Conservation (phyloP, 2,329 filamentous ascomycete genomes). For the Ascochyta viciae-villosae region DNA sequence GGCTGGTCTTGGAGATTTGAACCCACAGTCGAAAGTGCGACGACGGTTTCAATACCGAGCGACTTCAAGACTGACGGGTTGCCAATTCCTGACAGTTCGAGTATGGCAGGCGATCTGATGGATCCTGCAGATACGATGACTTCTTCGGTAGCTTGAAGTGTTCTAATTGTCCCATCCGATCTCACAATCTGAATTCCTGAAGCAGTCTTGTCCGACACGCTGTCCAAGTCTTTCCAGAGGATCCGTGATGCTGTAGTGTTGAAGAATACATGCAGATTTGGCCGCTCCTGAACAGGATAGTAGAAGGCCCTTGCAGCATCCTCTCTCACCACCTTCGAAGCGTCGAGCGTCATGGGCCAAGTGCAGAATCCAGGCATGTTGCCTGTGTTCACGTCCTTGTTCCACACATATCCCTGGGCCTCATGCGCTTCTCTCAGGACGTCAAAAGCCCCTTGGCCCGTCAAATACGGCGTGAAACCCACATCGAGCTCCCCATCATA, state of each 20-base stretch:
- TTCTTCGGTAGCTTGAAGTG: constrained; percentile 33
- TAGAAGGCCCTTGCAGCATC: constrained; percentile 60
- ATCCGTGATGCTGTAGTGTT: constrained; percentile 54
- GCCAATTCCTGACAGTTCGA: constrained; percentile 49
- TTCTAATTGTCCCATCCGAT: constrained; percentile 24
- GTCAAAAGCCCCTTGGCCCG: constrained; percentile 31
- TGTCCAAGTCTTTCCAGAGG: constrained; percentile 39
- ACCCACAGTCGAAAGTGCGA: constrained; percentile 38
- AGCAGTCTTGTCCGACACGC: constrained; percentile 20
- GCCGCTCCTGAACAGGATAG: constrained; percentile 48
- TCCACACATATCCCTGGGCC: constrained; percentile 47
- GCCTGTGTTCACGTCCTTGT: constrained; percentile 54
- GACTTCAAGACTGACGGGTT: constrained; percentile 36
- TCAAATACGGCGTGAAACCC: constrained; percentile 38
- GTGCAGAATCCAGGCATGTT: constrained; percentile 53
- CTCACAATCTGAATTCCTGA: constrained; percentile 35
- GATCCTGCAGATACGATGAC: constrained; percentile 48
- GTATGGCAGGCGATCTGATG: constrained; percentile 41
- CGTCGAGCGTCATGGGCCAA: constrained; percentile 54
- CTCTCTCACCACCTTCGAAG: constrained; percentile 48
- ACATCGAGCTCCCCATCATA: constrained; percentile 34
- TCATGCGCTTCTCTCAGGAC: constrained; percentile 49
- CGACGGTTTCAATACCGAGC: constrained; percentile 28
- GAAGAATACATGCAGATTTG: constrained; percentile 54
- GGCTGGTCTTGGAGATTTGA: constrained; percentile 48